Percentiles rank a stretch among this genome's conserved stretches.
Evolutionary conservation across 1,284 basidiomycete species (phyloP).

Genomic region (Ustilago shanxiensis): DNA sequence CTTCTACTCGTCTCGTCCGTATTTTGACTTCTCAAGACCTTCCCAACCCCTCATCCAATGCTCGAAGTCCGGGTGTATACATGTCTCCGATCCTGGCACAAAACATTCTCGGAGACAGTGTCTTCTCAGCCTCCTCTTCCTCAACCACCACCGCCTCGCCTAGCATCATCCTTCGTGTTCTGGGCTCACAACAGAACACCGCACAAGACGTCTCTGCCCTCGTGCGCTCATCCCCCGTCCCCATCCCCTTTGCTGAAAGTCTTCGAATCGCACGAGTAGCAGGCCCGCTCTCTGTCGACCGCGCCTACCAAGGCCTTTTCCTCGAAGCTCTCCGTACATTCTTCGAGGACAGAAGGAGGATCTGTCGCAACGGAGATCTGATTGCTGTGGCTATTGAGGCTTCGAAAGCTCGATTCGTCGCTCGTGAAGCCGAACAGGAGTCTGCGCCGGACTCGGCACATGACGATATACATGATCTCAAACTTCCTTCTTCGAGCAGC

Average conservation of each 20-base stretch:
- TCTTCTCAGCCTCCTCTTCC: conserved; percentile 41
- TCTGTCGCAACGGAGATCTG: conserved; percentile 85
- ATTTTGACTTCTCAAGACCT: conserved; percentile 40
- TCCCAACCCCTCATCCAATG: conserved; percentile 4
- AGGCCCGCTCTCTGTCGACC: conserved; percentile 82
- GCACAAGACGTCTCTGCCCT: conserved; percentile 46
- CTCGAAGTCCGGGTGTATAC: conserved; percentile 16
- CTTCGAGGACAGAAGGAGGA: conserved; percentile 76
- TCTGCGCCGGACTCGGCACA: conserved; percentile 63
- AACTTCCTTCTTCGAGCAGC: conserved; percentile 25
- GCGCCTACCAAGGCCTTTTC: conserved; percentile 80
- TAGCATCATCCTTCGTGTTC: conserved; percentile 31
- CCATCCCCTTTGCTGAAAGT: conserved; percentile 63
- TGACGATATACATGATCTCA: conserved; percentile 62
- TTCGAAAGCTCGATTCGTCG: conserved; percentile 68
- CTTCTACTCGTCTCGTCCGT: conserved; percentile 50
- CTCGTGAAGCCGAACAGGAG: conserved; percentile 46
- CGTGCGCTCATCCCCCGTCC: conserved; percentile 53
- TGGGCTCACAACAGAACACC: conserved; percentile 26
- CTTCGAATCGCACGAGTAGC: conserved; percentile 86
- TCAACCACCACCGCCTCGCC: background rate
- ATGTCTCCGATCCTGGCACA: conserved; percentile 57
- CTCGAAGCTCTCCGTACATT: conserved; percentile 78
- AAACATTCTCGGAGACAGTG: conserved; percentile 51
- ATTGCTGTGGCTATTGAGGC: conserved; percentile 80